Conservation (phyloP, 495 filamentous ascomycete genomes). For the Lasiosphaeris hirsuta region DNA sequence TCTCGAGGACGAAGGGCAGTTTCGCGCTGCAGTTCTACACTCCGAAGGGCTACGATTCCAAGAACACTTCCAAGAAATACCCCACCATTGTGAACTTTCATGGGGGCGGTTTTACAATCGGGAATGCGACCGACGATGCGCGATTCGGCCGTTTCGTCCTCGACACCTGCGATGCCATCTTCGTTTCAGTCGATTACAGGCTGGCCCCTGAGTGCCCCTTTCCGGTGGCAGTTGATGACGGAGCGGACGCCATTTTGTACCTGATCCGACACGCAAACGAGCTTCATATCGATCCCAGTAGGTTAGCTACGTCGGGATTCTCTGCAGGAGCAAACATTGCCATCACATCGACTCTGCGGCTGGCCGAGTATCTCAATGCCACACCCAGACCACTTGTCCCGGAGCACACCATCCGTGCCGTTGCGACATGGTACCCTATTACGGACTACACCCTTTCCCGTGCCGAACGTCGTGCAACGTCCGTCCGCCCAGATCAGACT, state of each 20-base stretch:
- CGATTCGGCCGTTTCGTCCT: constrained; percentile 58
- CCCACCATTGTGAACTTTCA: constrained; percentile 73
- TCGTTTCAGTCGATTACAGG: constrained; percentile 72
- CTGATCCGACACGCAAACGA: constrained; percentile 57
- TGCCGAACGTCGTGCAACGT: constrained; percentile 62
- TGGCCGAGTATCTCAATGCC: constrained; percentile 41
- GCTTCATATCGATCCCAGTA: constrained; percentile 36
- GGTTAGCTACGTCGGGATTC: constrained; percentile 76
- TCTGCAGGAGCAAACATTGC: constrained; percentile 84
- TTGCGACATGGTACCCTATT: constrained; percentile 78
- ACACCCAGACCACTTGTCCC: constrained; percentile 10
- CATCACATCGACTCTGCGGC: constrained; percentile 71
- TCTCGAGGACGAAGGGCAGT: constrained; percentile 49
- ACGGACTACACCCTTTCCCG: constrained; percentile 78
- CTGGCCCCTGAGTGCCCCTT: constrained; percentile 77
- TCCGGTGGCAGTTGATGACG: constrained; percentile 72
- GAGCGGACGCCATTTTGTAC: constrained; percentile 65
- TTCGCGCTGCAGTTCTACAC: constrained; percentile 80
- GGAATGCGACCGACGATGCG: constrained; percentile 65
- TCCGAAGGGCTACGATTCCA: constrained; percentile 58
- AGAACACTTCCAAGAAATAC: constrained; percentile 51
- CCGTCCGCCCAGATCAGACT: constrained; percentile 64
- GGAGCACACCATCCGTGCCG: constrained; percentile 32
- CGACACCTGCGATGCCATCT: constrained; percentile 54
- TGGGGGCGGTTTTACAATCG: constrained; percentile 76